These are phyloP conservation scores for Blastobotrys illinoisensis DNA, from an alignment of 1,139 yeast genomes.

Conservation along the genomic window DNA sequence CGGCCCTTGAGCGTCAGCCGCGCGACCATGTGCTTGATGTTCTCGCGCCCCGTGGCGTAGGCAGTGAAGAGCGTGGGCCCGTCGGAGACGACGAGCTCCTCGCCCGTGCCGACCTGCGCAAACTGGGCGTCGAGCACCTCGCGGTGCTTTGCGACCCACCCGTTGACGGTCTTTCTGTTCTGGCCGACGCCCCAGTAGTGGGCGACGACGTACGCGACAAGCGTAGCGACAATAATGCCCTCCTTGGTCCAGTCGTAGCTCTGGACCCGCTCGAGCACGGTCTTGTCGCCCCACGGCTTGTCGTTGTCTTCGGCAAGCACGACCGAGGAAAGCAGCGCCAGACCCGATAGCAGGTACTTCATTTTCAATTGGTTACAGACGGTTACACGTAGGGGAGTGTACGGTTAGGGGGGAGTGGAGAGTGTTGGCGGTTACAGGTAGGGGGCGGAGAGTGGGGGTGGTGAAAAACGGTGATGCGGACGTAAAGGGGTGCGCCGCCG, in stretches of 20 bases:
- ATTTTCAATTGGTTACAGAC: not conserved
- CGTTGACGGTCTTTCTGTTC: slow-evolving; percentile 53
- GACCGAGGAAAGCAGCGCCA: slow-evolving; percentile 1
- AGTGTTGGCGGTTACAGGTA: too few relatives aligned
- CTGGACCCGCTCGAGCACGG: slow-evolving; percentile 33
- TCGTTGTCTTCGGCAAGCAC: slow-evolving; percentile 7
- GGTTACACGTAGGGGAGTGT: too few relatives aligned
- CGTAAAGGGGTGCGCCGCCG: not conserved
- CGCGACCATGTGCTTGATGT: slow-evolving; percentile 58
- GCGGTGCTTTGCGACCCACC: slow-evolving; percentile 44
- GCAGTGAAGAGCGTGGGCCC: slow-evolving; percentile 65
- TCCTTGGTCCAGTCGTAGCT: slow-evolving; percentile 76
- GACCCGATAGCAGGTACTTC: not conserved
- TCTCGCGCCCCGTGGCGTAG: slow-evolving; percentile 85
- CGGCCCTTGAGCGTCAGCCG: slow-evolving; percentile 68
- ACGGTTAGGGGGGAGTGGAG: not conserved
- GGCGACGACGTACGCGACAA: slow-evolving; percentile 34
- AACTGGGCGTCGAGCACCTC: slow-evolving; percentile 60
- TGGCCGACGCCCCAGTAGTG: slow-evolving; percentile 52
- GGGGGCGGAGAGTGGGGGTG: not conserved
- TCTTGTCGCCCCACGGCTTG: slow-evolving; percentile 31
- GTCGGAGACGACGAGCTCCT: slow-evolving; percentile 50
- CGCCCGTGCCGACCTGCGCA: slow-evolving; percentile 65
- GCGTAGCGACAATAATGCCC: slow-evolving; percentile 47
- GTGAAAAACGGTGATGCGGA: slow-evolving; percentile 2